Evolutionary conservation across 2,329 filamentous ascomycete species (phyloP).

Genomic region (Colletotrichum abscissum): DNA sequence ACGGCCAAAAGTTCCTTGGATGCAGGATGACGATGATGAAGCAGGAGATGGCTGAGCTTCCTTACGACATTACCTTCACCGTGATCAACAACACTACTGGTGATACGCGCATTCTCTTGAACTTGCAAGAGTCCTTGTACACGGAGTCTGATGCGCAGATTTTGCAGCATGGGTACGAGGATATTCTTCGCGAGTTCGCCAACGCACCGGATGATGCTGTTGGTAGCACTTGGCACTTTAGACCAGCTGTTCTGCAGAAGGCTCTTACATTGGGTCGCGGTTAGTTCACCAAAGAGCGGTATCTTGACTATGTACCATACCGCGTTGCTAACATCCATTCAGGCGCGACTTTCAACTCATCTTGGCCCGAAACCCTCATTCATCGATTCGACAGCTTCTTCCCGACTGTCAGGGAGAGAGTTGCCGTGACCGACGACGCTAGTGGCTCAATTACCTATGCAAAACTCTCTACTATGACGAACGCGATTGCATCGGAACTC

Average conservation of each 20-base stretch:
- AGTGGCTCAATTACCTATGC: not conserved
- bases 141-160: not conserved
- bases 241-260: not conserved
- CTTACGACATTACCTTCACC: not conserved
- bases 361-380: not conserved
- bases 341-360: not conserved
- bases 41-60: slow-evolving; percentile 3
- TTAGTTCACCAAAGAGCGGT: not conserved
- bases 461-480: not conserved
- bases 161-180: not conserved
- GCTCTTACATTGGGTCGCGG: not conserved
- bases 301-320: not conserved
- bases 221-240: not conserved
- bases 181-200: not conserved
- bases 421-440: not conserved
- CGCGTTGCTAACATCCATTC: not conserved
- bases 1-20: slow-evolving; percentile 10
- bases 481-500: not conserved
- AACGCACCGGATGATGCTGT: not conserved
- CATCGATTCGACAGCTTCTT: not conserved
- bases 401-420: not conserved
- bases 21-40: slow-evolving; percentile 1
- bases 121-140: not conserved
- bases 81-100: slow-evolving; percentile 1
- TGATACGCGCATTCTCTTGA: not conserved